Percentiles rank a stretch among this genome's conserved stretches.
phyloP scores from a whole-genome alignment of 495 filamentous ascomycete genomes.

The Daldinia caldariorum region DNA sequence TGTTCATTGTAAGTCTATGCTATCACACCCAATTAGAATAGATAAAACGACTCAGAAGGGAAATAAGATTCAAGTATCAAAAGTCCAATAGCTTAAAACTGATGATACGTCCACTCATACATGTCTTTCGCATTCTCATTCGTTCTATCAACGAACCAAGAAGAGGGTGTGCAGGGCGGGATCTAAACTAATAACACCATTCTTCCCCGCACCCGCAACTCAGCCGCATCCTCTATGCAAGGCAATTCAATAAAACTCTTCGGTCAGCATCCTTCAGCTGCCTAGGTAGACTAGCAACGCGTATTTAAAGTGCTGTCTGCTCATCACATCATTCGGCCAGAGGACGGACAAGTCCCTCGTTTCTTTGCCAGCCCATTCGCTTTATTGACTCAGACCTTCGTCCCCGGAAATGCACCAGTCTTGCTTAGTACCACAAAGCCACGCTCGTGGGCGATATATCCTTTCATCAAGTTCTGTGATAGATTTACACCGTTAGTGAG shows the following conservation, averaged over 20 bases:
- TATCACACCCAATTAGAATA: not conserved
- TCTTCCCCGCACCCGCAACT: conserved; percentile 35
- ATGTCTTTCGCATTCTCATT: conserved; percentile 20
- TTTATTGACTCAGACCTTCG: conserved; percentile 72
- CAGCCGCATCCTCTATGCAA: conserved; percentile 33
- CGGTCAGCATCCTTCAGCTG: conserved; percentile 10
- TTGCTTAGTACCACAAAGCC: conserved; percentile 92
- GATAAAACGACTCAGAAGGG: not conserved
- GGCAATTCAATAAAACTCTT: conserved; percentile 11
- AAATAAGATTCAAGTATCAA: not conserved
- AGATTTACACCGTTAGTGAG: conserved; percentile 35
- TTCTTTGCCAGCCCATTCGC: conserved; percentile 3
- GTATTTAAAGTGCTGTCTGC: conserved; percentile 19
- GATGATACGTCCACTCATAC: not conserved
- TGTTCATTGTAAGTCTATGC: not conserved
- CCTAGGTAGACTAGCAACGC: conserved; percentile 11
- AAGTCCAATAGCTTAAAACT: conserved; percentile 3
- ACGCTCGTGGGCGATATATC: conserved; percentile 91
- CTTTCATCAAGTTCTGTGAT: conserved; percentile 88
- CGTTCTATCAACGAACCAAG: conserved; percentile 8
- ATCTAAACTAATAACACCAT: conserved; percentile 23
- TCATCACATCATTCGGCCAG: conserved; percentile 3
- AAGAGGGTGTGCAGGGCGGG: conserved; percentile 27
- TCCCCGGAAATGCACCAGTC: conserved; percentile 92
- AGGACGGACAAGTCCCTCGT: conserved; percentile 9